Evolutionary conservation across 2,329 filamentous ascomycete genomes (phyloP).

Genomic region (Trichoderma asperellum): DNA sequence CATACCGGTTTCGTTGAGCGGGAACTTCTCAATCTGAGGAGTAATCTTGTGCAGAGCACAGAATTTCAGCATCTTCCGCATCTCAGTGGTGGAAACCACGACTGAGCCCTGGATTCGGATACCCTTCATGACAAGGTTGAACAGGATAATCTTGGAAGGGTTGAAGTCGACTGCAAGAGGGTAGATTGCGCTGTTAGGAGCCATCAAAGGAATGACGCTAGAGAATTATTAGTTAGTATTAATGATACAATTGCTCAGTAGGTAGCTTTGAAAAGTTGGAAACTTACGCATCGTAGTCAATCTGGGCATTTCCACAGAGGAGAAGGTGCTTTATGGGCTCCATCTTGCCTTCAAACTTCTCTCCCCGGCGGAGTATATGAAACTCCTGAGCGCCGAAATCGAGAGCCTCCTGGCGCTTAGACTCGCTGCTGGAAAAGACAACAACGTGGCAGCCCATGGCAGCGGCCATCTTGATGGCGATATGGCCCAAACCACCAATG

Average conservation of each 20-base stretch:
- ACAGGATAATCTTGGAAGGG: slow-evolving; percentile 50
- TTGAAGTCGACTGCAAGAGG: slow-evolving; percentile 58
- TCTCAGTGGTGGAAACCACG: slow-evolving; percentile 58
- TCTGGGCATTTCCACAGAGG: slow-evolving; percentile 37
- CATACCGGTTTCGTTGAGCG: slow-evolving; percentile 60
- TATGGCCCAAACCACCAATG: slow-evolving; percentile 71
- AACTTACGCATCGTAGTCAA: slow-evolving; percentile 14
- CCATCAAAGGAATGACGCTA: slow-evolving; percentile 9
- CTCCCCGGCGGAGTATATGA: slow-evolving; percentile 50
- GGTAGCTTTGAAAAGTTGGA: neutral
- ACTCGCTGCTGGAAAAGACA: slow-evolving; percentile 58
- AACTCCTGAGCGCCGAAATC: slow-evolving; percentile 61
- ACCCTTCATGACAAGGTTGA: slow-evolving; percentile 2
- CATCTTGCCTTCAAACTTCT: slow-evolving; percentile 54
- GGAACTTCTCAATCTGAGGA: slow-evolving; percentile 59
- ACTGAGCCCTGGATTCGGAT: slow-evolving; percentile 39
- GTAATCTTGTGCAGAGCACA: slow-evolving; percentile 58
- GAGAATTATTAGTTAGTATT: neutral
- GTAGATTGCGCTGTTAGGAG: slow-evolving; percentile 29
- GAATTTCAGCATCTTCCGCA: slow-evolving; percentile 62
- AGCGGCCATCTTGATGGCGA: slow-evolving; percentile 69
- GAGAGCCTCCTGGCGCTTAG: slow-evolving; percentile 59
- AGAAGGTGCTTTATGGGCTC: slow-evolving; percentile 66
- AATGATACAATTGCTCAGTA: neutral
- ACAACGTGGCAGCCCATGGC: slow-evolving; percentile 66